Percentiles rank a stretch among this genome's conserved stretches.
phyloP scores from a whole-genome alignment of 2,329 filamentous ascomycete genomes.

The Penicillium sp. region DNA sequence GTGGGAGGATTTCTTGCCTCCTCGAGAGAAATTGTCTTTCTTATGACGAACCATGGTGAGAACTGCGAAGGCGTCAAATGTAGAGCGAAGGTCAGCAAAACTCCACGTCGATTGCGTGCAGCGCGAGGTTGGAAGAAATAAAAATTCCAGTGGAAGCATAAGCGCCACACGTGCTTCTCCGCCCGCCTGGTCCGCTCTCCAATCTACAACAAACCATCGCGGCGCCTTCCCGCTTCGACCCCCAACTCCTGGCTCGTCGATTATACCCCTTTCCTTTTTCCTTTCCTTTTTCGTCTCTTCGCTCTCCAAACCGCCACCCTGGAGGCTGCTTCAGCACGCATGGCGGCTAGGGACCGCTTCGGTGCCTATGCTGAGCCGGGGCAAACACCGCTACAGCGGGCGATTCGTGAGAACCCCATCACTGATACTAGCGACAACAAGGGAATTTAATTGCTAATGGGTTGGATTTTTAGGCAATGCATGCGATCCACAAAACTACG shows the following conservation, averaged over 20 bases:
- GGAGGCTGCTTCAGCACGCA: constrained; percentile 95
- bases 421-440: background rate
- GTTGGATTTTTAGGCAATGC: constrained; percentile 66
- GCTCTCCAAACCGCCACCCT: constrained; percentile 50
- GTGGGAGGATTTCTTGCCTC: constrained; percentile 70
- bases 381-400: constrained; percentile 86
- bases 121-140: constrained; percentile 1
- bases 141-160: constrained; percentile 19
- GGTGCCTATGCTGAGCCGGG: constrained; percentile 75
- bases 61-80: background rate
- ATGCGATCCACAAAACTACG: constrained; percentile 95
- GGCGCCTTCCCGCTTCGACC: constrained; percentile 11
- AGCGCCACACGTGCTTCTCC: constrained; percentile 32
- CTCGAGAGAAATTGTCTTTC: constrained; percentile 74
- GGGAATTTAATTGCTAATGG: constrained; percentile 11
- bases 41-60: constrained; percentile 85
- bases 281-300: constrained; percentile 1
- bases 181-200: constrained; percentile 14
- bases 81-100: background rate
- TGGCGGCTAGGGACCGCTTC: constrained; percentile 93
- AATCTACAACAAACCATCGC: constrained; percentile 16
- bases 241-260: background rate
- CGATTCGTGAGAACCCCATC: constrained; percentile 62
- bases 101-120: background rate
- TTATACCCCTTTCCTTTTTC: constrained; percentile 4